Evolutionary conservation across 2,329 filamentous ascomycete genomes (phyloP).

Genomic region (Lachnellula occidentalis): DNA sequence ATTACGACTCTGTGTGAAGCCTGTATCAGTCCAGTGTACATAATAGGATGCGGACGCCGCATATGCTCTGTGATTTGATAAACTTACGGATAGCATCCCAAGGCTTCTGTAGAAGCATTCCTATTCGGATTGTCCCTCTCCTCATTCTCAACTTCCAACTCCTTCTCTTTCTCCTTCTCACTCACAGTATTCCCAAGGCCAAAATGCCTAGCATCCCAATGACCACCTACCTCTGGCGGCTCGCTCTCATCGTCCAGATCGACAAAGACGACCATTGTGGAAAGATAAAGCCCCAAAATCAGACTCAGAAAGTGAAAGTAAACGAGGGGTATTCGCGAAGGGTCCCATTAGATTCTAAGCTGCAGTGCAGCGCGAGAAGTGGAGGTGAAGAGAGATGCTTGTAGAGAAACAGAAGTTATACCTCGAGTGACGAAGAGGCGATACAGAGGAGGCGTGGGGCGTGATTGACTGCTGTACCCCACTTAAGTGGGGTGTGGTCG

Average conservation of each 20-base stretch:
- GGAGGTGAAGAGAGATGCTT: background rate
- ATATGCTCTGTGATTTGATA: constrained; percentile 27
- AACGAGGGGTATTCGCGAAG: constrained; percentile 16
- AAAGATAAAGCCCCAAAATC: background rate
- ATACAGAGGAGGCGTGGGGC: background rate
- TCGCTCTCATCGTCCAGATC: constrained; percentile 30
- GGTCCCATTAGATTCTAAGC: constrained; percentile 24
- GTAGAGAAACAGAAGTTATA: background rate
- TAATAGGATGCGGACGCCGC: background rate
- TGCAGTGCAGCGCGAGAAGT: constrained; percentile 13
- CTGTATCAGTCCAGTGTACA: constrained; percentile 1
- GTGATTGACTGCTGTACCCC: background rate
- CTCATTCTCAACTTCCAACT: background rate
- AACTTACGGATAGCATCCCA: constrained; percentile 64
- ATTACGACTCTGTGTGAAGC: constrained; percentile 60
- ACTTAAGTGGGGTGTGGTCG: too few species aligned
- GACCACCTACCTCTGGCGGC: constrained; percentile 20
- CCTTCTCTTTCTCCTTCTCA: constrained; percentile 4
- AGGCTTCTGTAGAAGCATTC: constrained; percentile 54
- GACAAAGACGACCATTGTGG: constrained; percentile 30
- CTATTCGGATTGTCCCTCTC: constrained; percentile 40
- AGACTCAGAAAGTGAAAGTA: constrained; percentile 6
- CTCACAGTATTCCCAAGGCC: constrained; percentile 2
- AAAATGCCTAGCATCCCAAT: constrained; percentile 16
- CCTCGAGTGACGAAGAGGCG: background rate